These are phyloP conservation scores for Rubia balearica DNA, from an alignment of 305 asterid genomes.

Conservation along the genomic window DNA sequence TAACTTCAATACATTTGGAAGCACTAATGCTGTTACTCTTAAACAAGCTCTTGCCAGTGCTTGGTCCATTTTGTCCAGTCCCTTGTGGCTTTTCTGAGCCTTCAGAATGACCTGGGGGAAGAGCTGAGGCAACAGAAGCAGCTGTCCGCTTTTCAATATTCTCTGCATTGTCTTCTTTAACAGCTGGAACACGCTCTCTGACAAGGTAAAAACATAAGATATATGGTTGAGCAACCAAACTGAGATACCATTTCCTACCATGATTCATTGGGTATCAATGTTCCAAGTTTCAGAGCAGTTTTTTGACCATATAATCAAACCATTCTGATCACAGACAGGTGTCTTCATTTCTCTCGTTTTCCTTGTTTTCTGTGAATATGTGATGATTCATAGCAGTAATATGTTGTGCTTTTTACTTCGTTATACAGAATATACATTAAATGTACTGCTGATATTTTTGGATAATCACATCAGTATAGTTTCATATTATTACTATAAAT, in stretches of 20 bases:
- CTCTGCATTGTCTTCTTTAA: constrained; percentile 47
- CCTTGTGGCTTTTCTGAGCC: constrained; percentile 33
- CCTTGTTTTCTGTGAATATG: background rate
- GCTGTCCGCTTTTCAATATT: constrained; percentile 50
- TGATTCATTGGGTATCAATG: background rate
- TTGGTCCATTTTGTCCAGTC: constrained; percentile 33
- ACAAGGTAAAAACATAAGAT: constrained; percentile 1
- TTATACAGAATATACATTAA: background rate
- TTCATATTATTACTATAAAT: background rate
- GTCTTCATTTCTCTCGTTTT: background rate
- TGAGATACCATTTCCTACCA: background rate
- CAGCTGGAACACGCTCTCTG: constrained; percentile 88
- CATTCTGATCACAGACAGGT: background rate
- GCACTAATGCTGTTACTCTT: constrained; percentile 97
- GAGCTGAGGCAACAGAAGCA: constrained; percentile 57
- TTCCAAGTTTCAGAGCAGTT: background rate
- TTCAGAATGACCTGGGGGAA: constrained; percentile 44
- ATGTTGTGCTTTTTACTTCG: background rate
- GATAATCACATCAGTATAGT: background rate
- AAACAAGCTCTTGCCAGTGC: constrained; percentile 68
- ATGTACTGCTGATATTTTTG: background rate
- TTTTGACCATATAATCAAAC: background rate
- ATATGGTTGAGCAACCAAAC: background rate
- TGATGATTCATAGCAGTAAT: no score
- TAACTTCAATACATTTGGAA: constrained; percentile 74